Base-by-base conservation (phyloP, 2,329 filamentous ascomycete genomes). In the Mycosphaerella arachidis region DNA sequence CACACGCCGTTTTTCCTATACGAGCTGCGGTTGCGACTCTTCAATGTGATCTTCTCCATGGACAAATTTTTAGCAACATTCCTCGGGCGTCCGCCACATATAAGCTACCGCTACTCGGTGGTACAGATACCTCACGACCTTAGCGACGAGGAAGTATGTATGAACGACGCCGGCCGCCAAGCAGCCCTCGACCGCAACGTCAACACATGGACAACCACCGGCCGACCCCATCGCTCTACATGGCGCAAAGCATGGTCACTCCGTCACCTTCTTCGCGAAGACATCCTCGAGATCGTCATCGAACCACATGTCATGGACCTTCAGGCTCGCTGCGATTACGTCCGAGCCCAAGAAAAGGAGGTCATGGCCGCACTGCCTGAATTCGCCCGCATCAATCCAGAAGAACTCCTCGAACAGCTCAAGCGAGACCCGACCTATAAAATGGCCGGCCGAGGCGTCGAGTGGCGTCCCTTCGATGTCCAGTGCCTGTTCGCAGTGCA, bases 51-150 rank as follows among this genome's bases (percentile, higher is more conserved):
- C 18, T 70, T 60, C 51, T 59, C 55, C 27, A 63, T 65, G 57
- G 68, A 70, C 60, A 68, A 68, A 33, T 67, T 68, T 9, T 53
- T 66, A 5, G 63, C 67, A 5, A 70, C 67, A 1, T 70, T 63
- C 43, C 57, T 68, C 1, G 68, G 66, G 10, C 56, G 65, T 13
- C 65, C 65, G n/a, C 59, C 59, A 6, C 62, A 63, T 16, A 53
- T 66, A 31, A 66, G 62, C 57, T 63, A 66, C 52, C 53, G 65
- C 9, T 65, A 63, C 43, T 59, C 46, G 24, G 48, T 57, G 1
- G 29, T 67, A 1, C 59, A 59, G 30, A 48, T 57, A 12, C 60
- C 59, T 7, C 55, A 55, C 31, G 64, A 66, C 35, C 53, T 66
- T 16, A 62, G 53, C 27, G 63, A 66, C 24, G 59, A 53, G 4